These are phyloP conservation scores for Trichoderma asperelloides DNA, from an alignment of 495 filamentous ascomycete genomes.

Conservation along the genomic window DNA sequence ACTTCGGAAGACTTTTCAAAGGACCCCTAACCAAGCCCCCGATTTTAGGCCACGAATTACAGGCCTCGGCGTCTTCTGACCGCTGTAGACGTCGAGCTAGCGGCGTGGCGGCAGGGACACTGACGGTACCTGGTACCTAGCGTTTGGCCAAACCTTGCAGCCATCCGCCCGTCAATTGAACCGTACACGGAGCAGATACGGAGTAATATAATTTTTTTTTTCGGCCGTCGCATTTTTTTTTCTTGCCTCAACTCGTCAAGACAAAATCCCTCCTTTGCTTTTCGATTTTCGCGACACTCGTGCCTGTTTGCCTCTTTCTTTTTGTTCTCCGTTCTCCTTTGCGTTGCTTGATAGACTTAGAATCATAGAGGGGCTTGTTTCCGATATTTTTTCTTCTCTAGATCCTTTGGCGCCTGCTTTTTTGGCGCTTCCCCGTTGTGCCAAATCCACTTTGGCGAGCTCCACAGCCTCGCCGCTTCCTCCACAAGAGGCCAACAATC, in stretches of 20 bases:
- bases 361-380: neutral
- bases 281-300: neutral
- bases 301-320: neutral
- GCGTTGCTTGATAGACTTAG: neutral
- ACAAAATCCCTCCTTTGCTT: neutral
- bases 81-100: neutral
- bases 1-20: neutral
- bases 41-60: neutral
- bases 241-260: neutral
- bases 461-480: slow-evolving; percentile 5
- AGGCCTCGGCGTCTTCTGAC: neutral
- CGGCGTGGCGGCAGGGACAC: neutral
- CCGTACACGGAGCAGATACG: no score
- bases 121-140: neutral
- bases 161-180: neutral
- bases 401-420: neutral
- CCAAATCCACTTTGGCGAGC: neutral
- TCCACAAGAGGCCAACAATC: slow-evolving; percentile 10
- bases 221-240: neutral
- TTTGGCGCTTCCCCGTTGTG: neutral
- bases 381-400: slow-evolving; percentile 5
- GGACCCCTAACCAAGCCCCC: neutral
- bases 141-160: slow-evolving; percentile 1
- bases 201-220: neutral
- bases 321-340: neutral